Conservation (phyloP, 2,329 filamentous ascomycete genomes). For the Metarhizium anisopliae region DNA sequence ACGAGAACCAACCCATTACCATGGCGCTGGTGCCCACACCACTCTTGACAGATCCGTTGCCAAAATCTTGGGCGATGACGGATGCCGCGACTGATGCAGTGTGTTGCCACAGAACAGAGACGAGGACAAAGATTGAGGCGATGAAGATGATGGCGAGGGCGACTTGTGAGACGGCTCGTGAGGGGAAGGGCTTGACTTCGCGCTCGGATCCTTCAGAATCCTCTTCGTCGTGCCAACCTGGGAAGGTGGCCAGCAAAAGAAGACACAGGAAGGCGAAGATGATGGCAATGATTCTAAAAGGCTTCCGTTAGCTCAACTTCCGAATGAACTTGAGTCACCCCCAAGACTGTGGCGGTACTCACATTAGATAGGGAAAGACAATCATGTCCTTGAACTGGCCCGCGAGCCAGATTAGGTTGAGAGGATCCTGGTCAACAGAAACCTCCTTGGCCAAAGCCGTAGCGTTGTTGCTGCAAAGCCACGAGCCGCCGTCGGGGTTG, state of each 20-base stretch:
- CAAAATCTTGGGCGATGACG: conserved; percentile 86
- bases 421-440: conserved; percentile 81
- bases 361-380: conserved; percentile 95
- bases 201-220: conserved; percentile 73
- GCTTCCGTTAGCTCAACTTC: not conserved
- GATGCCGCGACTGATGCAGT: conserved; percentile 93
- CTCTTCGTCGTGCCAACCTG: conserved; percentile 90
- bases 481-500: conserved; percentile 80
- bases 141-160: conserved; percentile 88
- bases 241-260: conserved; percentile 90
- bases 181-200: conserved; percentile 91
- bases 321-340: too few species aligned
- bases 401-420: conserved; percentile 96
- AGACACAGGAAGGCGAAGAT: conserved; percentile 96
- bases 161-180: conserved; percentile 82
- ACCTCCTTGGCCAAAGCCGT: conserved; percentile 86
- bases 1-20: conserved; percentile 97
- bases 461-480: conserved; percentile 95
- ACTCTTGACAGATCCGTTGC: conserved; percentile 77
- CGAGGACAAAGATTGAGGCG: conserved; percentile 60
- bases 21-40: conserved; percentile 92
- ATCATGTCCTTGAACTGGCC: conserved; percentile 97
- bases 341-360: conserved; percentile 27
- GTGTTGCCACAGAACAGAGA: conserved; percentile 81
- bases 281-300: conserved; percentile 79